Evolutionary conservation across 495 filamentous ascomycete species (phyloP), one percentile per base, ranked within the genome.

Genomic region (Opeltia flavorubescens): DNA sequence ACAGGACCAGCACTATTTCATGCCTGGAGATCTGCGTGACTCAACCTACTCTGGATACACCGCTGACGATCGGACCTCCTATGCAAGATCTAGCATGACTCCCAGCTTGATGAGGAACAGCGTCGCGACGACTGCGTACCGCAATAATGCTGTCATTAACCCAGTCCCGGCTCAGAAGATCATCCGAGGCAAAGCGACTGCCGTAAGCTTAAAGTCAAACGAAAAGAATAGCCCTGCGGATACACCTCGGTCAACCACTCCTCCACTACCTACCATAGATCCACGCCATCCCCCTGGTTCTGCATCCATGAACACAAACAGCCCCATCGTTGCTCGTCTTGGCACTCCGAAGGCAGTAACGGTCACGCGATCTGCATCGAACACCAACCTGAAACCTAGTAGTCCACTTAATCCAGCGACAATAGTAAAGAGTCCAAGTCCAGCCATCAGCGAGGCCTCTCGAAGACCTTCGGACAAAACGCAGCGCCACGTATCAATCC

Each of bases 61-160:
- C 6, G 82, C 76, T 9, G 77, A 76, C 41, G 76, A 71, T 41
- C 74, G 80, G 51, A 78, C 70, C 25, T 81, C 74, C 21, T 81
- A 76, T 55, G 78, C 78, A 13, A 61, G 67, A 30, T 63, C 59
- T 2, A 80, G 75, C 56, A 69, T 81, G 49, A 66, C 74, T 1
- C 70, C 74, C 27, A 80, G 71, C 49, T 55, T 80, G 31, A 75
- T 76, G 15, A 78, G 87, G 42, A 83, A 75, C 55, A 87, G 82
- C 60, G 82, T 98, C 49, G 89, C 86, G 0, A 94, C 89, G 12
- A 95, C 89, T 3, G 84, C 93, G 26, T 95, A 94, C 61, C 78
- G 87, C 51, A 84, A 86, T 66, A 83, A 88, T 53, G 86, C 85
- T 29, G 75, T 93, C 42, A 76, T 94, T 36, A 79, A 77, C 42